Base-by-base conservation (phyloP, 2,329 filamentous ascomycete genomes). In the Magnaporthiopsis rhizophila region DNA sequence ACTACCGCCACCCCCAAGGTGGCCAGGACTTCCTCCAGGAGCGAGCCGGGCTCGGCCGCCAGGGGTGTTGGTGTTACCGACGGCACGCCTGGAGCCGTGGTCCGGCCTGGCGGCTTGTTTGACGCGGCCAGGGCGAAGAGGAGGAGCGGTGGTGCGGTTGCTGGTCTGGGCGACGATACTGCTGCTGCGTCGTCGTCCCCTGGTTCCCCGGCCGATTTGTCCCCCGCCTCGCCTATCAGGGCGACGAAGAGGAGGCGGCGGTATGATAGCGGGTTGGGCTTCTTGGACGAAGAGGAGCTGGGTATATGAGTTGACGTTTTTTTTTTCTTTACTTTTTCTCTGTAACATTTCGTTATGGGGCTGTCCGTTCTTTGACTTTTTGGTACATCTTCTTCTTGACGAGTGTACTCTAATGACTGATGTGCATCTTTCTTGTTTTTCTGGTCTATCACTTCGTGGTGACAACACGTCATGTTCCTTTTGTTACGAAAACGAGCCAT, bases 201-300 rank as follows among this genome's bases (percentile, higher is more conserved):
- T 6, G 36, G 5, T 6, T 38, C 36, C 12, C 36, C 61, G 4
- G 24, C 56, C 11, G 32, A 12, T 1, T 8, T 11, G 5, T 30
- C 68, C 32, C 64, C 65, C 36, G 57, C 62, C 58, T 28, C 53
- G 32, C 26, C 18, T 24, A 15, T 18, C 38, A 65, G 60, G 15
- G 12, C 71, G 32, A 76, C 67, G 68, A 83, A 79, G 74, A 75
- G 76, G 65, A 78, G n/a, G n/a, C n/a, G 81, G 65, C 76, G 78
- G 65, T 78, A 80, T 67, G 84, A 86, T 70, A 85, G 82, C 64
- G 84, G 83, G 0, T 69, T 86, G 62, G 83, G 82, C 0, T 74
- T 86, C 30, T 67, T 85, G 71, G 82, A 83, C 34, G 83, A 86
- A 69, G 82, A 84, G 50, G 80, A 80, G 64, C 72, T 76, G 24